Evolutionary conservation across 805 yeast genomes (phyloP).

Genomic region (Metschnikowia kunwiensis): DNA sequence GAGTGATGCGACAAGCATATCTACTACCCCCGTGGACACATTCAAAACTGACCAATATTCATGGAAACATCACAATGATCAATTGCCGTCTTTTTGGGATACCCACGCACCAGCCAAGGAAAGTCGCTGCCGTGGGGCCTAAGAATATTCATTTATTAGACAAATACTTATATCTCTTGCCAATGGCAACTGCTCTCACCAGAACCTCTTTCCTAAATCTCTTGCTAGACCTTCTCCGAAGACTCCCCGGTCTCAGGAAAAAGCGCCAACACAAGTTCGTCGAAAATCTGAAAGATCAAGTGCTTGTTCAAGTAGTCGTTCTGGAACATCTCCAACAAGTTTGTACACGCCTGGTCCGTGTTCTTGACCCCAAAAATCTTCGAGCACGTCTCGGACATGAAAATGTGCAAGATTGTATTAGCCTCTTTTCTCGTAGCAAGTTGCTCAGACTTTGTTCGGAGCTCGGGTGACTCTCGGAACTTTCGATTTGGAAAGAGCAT

Average conservation of each 20-base stretch:
- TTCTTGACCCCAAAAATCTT: constrained; percentile 69
- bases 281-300: constrained; percentile 56
- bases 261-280: constrained; percentile 49
- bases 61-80: no score
- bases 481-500: constrained; percentile 45
- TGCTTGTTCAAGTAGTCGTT: constrained; percentile 68
- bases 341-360: constrained; percentile 58
- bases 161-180: no score
- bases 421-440: constrained; percentile 58
- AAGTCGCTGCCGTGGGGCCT: no score
- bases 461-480: constrained; percentile 43
- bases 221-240: neutral
- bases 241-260: constrained; percentile 24
- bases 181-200: no score
- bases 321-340: constrained; percentile 66
- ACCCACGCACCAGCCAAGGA: no score
- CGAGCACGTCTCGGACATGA: constrained; percentile 63
- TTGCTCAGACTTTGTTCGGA: constrained; percentile 52
- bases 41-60: no score
- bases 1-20: no score
- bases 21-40: no score
- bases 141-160: no score
- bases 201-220: no score
- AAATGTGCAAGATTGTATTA: constrained; percentile 47
- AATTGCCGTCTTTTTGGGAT: no score